A percentile compares a stretch with the other conserved stretches of the same genome.
Evolutionary conservation across 495 filamentous ascomycete species (phyloP).

Genomic region (Lophium mytilinum): DNA sequence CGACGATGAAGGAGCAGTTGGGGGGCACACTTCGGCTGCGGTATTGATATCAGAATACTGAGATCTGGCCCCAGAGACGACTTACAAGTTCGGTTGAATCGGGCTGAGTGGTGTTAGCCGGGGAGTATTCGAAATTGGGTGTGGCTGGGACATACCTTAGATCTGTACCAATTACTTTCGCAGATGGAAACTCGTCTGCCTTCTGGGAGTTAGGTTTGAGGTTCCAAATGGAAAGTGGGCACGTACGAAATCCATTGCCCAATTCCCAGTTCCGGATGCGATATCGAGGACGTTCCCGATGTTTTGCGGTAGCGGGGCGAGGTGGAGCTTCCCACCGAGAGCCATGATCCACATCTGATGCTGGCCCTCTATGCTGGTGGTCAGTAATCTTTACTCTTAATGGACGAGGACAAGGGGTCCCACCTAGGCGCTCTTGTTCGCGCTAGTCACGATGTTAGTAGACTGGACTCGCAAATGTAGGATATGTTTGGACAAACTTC

Average conservation of each 20-base stretch:
- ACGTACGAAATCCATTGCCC: conserved; percentile 7
- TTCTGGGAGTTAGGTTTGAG: not conserved
- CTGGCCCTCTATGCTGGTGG: not conserved
- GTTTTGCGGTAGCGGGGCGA: conserved; percentile 1
- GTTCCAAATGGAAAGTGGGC: not conserved
- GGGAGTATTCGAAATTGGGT: not conserved
- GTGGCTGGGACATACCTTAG: not conserved
- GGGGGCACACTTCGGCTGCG: conserved; percentile 2
- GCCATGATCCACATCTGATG: conserved; percentile 5
- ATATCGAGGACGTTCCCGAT: conserved; percentile 2
- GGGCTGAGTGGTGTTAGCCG: not conserved
- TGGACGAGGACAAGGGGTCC: not conserved
- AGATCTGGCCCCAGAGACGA: not conserved
- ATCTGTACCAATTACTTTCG: conserved; percentile 1
- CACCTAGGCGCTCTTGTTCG: conserved; percentile 3
- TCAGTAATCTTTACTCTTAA: not conserved
- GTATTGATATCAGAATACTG: conserved; percentile 5
- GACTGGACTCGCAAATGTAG: not conserved
- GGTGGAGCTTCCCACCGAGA: conserved; percentile 2
- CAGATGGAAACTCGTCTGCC: conserved; percentile 2
- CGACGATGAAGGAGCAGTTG: conserved; percentile 1
- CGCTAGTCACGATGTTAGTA: not conserved
- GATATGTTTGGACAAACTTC: conserved; percentile 3
- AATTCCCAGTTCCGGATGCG: not conserved
- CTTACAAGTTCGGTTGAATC: conserved; percentile 8